Base-by-base conservation (phyloP, 2,329 filamentous ascomycete genomes). In the Samsoniella hepiali region DNA sequence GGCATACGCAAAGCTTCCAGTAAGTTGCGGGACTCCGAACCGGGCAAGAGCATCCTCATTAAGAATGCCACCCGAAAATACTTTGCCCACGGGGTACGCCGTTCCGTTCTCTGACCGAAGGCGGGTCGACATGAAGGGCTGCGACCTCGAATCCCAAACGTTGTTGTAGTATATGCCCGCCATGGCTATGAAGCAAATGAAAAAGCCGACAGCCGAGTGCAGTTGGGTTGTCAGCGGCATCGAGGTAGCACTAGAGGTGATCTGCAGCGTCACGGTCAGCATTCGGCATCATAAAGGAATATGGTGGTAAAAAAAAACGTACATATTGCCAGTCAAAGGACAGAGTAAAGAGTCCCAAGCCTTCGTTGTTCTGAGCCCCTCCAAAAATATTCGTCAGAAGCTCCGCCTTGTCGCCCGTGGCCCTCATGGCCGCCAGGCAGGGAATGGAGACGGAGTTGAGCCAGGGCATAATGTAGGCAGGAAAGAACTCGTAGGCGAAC, bases 251-350 rank as follows among this genome's bases (percentile, higher is more conserved):
- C 78, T 79, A 0, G 82, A 86, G 6, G 82, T 84, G 58, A 85
- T 83, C 79, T 85, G 66, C 2, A 11, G 9, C 2, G 5, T 11
- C 10, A 8, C 45, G 5, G 49, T 51, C 1, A 51, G 13, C 31
- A 34, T n/a, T 17, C 15, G 15, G 8, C 13, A 17, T 8, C 15
- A 6, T 5, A 15, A 34, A 1, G 27, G 31, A 31, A 9, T n/a
- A n/a, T 15, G 22, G 67, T 66, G 61, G 56, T 44, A 5, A 3
- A 1, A 71, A 22, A 22, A 22, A 22, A 22, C 82, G 78, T 76
- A 80, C 78, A 54, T 81, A 81, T 77, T 81, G 82, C 82, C 82
- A 84, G 65, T 84, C 82, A n/a, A 84, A 77, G 0, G 79, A 81
- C 0, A 84, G 44, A 29, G 63, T 77, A 32, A 84, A 80, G 0